phyloP scores from a whole-genome alignment of 2,329 filamentous ascomycete genomes.

The Botrytis fragariae region DNA sequence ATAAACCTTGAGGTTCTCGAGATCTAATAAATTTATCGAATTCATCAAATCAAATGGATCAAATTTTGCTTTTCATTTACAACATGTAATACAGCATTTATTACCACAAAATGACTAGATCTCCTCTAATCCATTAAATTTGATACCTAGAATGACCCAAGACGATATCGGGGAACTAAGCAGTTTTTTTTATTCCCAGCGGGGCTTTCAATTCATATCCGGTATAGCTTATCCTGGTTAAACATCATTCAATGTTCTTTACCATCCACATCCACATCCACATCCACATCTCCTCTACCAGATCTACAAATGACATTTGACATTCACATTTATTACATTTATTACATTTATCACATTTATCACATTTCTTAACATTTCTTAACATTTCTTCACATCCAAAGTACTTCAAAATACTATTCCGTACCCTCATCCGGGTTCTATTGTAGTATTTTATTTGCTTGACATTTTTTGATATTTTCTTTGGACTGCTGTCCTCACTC shows the following conservation, averaged over 20 bases:
- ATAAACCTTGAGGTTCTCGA: neutral
- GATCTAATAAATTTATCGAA: neutral
- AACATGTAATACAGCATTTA: neutral
- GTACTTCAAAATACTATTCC: neutral
- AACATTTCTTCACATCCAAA: neutral
- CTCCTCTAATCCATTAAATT: neutral
- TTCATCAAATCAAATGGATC: no score
- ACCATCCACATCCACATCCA: neutral
- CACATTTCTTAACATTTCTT: neutral
- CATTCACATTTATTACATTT: neutral
- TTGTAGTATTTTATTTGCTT: neutral
- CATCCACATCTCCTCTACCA: neutral
- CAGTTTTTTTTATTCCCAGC: neutral
- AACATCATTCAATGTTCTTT: neutral
- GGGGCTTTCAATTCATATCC: neutral
- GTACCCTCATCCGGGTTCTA: neutral
- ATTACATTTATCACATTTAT: neutral
- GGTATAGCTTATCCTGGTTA: constrained; percentile 9
- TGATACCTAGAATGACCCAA: neutral
- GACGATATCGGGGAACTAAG: neutral
- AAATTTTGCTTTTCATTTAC: neutral
- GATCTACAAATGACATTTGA: constrained; percentile 1
- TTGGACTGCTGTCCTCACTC: neutral
- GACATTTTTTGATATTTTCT: neutral
- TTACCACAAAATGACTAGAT: neutral